These are phyloP conservation scores for Starmerella vaccinii DNA, from an alignment of 805 yeast genomes.

Conservation along the genomic window DNA sequence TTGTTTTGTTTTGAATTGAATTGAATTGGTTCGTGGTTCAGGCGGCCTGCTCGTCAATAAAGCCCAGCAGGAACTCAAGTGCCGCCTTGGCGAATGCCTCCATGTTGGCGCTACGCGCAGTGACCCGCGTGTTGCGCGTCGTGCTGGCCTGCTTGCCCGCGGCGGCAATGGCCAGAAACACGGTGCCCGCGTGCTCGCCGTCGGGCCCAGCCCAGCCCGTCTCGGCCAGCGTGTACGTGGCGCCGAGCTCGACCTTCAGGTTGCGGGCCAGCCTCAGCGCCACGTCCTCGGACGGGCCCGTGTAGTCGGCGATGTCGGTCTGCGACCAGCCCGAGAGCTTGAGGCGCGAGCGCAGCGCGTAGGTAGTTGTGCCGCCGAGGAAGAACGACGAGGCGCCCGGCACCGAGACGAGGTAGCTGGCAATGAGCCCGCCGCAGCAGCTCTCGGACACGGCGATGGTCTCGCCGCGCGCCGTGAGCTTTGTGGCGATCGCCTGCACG, in stretches of 20 bases:
- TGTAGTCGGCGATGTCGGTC: slow-evolving; percentile 57
- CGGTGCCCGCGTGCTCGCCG: slow-evolving; percentile 46
- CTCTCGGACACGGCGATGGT: slow-evolving; percentile 67
- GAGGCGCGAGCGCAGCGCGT: slow-evolving; percentile 63
- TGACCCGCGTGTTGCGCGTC: slow-evolving; percentile 37
- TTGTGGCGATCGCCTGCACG: slow-evolving; percentile 48
- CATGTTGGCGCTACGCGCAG: slow-evolving; percentile 61
- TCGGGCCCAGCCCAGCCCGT: slow-evolving; percentile 83
- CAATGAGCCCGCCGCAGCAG: slow-evolving; percentile 80
- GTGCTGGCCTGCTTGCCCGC: slow-evolving; percentile 44
- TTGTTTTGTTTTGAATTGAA: too few relatives aligned
- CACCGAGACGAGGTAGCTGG: slow-evolving; percentile 68
- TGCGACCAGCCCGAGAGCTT: slow-evolving; percentile 70
- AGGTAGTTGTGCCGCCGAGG: slow-evolving; percentile 74
- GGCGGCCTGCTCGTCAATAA: neutral
- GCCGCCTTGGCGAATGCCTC: slow-evolving; percentile 61
- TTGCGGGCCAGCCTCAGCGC: slow-evolving; percentile 70
- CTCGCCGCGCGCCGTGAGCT: slow-evolving; percentile 44
- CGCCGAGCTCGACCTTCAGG: slow-evolving; percentile 67
- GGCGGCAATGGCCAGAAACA: slow-evolving; percentile 60
- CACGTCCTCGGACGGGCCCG: slow-evolving; percentile 72
- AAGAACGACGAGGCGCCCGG: slow-evolving; percentile 80
- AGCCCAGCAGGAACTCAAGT: slow-evolving; percentile 43
- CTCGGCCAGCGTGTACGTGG: slow-evolving; percentile 72
- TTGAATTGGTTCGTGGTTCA: too few relatives aligned